phyloP scores from a whole-genome alignment of 306 rosid species.

The Pyrus betulifolia region DNA sequence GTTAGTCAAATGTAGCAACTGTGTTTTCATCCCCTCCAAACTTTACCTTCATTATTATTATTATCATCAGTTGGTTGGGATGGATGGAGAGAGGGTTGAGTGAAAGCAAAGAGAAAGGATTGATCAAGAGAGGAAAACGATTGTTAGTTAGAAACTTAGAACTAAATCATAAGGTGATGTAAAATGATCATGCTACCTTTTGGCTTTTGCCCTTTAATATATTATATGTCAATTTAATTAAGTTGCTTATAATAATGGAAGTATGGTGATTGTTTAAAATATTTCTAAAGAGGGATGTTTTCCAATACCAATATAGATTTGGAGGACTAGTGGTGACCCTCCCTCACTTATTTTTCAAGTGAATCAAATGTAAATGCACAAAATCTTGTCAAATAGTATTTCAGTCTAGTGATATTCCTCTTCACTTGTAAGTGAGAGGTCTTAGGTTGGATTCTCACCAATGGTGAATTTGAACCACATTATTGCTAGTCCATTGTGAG shows the following conservation, averaged over 20 bases:
- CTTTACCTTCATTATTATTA: not conserved
- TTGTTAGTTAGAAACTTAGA: not conserved
- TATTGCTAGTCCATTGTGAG: no score
- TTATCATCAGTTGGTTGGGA: not conserved
- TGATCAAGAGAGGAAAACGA: not conserved
- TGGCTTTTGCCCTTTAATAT: not conserved
- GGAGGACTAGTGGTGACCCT: not conserved
- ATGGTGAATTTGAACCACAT: no score
- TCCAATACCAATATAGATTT: not conserved
- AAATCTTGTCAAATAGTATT: not conserved
- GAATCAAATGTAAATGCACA: constrained; percentile 5
- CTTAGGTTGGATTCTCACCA: no score
- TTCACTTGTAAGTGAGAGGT: no score
- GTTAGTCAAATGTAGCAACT: not conserved
- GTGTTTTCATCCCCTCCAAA: not conserved
- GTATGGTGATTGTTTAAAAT: not conserved
- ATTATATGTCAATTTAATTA: not conserved
- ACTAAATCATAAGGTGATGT: not conserved
- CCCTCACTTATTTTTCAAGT: not conserved
- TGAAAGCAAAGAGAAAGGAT: not conserved
- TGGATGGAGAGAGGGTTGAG: constrained; percentile 2
- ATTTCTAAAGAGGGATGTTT: not conserved
- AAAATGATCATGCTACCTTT: not conserved
- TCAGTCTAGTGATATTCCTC: no score
- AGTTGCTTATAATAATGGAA: not conserved